Evolutionary conservation across 2,329 filamentous ascomycete genomes (phyloP).

Genomic region (Fusarium guadeloupense): DNA sequence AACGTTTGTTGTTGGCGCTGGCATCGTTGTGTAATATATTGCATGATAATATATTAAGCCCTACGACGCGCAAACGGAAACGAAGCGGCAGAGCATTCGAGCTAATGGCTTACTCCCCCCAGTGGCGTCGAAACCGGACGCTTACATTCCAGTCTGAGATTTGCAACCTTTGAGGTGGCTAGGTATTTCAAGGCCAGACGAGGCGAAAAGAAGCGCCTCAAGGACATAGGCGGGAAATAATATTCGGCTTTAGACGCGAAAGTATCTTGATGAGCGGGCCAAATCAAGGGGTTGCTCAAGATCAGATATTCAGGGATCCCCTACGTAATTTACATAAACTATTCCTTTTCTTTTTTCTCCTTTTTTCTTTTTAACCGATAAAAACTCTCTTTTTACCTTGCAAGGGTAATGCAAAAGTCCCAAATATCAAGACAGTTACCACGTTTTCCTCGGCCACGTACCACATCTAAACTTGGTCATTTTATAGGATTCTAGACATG

Average conservation of each 20-base stretch:
- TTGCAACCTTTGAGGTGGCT: background rate
- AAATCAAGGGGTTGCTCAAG: constrained; percentile 2
- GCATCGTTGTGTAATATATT: background rate
- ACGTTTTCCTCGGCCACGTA: background rate
- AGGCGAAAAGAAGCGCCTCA: background rate
- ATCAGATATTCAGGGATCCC: constrained; percentile 6
- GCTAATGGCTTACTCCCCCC: background rate
- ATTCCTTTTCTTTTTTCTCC: background rate
- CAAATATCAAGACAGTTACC: background rate
- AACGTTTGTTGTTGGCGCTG: background rate
- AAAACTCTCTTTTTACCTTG: background rate
- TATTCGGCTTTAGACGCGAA: background rate
- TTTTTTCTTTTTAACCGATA: background rate
- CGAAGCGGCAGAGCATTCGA: background rate
- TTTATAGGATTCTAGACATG: constrained; percentile 13
- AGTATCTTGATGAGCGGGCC: constrained; percentile 1
- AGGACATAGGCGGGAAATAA: background rate
- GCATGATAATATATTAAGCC: background rate
- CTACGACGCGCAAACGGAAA: background rate
- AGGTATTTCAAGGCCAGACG: too few relatives aligned
- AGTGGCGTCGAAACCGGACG: background rate
- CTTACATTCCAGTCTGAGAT: constrained; percentile 14
- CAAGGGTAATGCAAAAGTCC: background rate
- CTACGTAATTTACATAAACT: background rate
- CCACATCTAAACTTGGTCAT: background rate